Evolutionary conservation across 1,284 basidiomycete genomes (phyloP).

Genomic region (Puccinia horiana): DNA sequence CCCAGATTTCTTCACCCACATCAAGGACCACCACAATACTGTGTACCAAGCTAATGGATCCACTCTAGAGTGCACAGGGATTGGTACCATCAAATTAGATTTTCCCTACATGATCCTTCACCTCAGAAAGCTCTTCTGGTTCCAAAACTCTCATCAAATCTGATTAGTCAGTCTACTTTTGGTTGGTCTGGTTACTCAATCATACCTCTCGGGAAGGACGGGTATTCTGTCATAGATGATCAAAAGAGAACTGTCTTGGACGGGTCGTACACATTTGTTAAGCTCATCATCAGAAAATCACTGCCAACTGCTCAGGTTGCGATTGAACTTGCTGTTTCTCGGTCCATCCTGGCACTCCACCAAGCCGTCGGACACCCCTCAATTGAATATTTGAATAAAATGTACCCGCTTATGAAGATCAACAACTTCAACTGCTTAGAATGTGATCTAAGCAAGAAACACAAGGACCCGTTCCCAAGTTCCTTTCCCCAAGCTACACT

Average conservation of each 20-base stretch:
- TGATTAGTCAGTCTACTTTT: not conserved
- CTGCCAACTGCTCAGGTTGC: not conserved
- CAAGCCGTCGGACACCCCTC: conserved; percentile 12
- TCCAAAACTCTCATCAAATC: not conserved
- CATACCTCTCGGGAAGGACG: not conserved
- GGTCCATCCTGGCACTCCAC: not conserved
- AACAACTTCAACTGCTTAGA: not conserved
- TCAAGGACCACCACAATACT: not conserved
- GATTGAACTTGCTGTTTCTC: not conserved
- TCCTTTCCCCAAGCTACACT: not conserved
- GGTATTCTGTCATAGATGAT: not conserved
- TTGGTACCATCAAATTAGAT: not conserved
- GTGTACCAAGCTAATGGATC: conserved; percentile 5
- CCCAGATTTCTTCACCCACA: not conserved
- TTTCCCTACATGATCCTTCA: not conserved
- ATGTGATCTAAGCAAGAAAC: conserved; percentile 4
- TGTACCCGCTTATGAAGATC: not conserved
- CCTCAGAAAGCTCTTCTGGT: not conserved
- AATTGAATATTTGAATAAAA: conserved; percentile 14
- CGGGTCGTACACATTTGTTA: not conserved
- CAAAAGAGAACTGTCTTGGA: not conserved
- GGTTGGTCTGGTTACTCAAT: not conserved
- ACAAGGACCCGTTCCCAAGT: not conserved
- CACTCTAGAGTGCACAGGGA: not conserved
- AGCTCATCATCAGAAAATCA: not conserved